Percentiles rank a stretch among this genome's conserved stretches.
phyloP scores from a whole-genome alignment of 1,284 basidiomycete genomes.

The Ganoderma lingzhi region DNA sequence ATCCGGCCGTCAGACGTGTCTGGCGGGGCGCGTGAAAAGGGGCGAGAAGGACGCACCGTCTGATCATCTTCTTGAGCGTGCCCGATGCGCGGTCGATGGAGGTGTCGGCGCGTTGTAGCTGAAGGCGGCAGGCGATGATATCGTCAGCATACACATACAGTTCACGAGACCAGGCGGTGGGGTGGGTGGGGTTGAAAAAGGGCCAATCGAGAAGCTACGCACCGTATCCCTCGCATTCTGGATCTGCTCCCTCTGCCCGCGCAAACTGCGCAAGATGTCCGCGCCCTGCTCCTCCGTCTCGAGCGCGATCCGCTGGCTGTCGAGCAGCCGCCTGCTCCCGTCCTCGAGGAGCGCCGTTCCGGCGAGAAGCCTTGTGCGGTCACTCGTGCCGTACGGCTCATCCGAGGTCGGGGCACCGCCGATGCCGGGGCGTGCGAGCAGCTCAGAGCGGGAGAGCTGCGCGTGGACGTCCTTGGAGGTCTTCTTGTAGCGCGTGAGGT shows the following conservation, averaged over 20 bases:
- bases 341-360: slow-evolving; percentile 82
- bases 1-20: slow-evolving; percentile 46
- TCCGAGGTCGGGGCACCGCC: slow-evolving; percentile 66
- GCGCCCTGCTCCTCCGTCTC: too few species aligned
- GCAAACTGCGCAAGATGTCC: too few species aligned
- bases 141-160: too few species aligned
- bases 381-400: slow-evolving; percentile 78
- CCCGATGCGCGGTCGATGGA: slow-evolving; percentile 78
- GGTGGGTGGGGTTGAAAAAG: too few species aligned
- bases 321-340: slow-evolving; percentile 82
- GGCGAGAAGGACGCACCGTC: slow-evolving; percentile 47
- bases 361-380: slow-evolving; percentile 79
- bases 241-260: too few species aligned
- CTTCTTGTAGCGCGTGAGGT: slow-evolving; percentile 83
- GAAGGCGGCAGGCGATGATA: not conserved
- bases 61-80: slow-evolving; percentile 81
- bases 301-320: too few species aligned
- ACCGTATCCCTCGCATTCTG: too few species aligned
- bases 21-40: slow-evolving; percentile 25
- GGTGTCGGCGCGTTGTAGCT: slow-evolving; percentile 76
- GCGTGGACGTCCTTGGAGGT: slow-evolving; percentile 71
- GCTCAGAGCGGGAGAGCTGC: slow-evolving; percentile 64
- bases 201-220: too few species aligned
- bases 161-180: too few species aligned
- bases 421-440: slow-evolving; percentile 57